phyloP scores from a whole-genome alignment of 352 stramenopile species.

The Phytophthora podocarpi region DNA sequence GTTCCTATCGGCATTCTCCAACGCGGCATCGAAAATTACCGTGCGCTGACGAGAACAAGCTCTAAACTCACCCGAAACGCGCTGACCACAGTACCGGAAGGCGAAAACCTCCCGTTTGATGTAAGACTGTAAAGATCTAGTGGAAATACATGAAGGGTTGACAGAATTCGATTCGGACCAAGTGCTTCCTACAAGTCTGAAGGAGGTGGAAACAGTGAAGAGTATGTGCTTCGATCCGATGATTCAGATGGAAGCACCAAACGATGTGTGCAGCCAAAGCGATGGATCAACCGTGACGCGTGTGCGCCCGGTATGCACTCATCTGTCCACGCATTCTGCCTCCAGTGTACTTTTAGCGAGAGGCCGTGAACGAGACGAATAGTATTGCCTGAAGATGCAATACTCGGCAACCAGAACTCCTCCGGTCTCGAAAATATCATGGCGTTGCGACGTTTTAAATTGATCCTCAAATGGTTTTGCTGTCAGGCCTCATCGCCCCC shows the following conservation, averaged over 20 bases:
- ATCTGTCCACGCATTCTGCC: constrained; percentile 6
- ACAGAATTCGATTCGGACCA: constrained; percentile 7
- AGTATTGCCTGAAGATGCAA: constrained; percentile 8
- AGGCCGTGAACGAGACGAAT: constrained; percentile 10
- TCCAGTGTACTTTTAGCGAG: constrained; percentile 14
- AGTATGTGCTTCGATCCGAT: constrained; percentile 10
- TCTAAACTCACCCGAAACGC: not conserved
- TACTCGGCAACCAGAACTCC: not conserved
- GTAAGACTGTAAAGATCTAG: not conserved
- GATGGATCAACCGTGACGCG: not conserved
- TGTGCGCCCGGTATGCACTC: constrained; percentile 2
- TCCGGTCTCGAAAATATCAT: constrained; percentile 8
- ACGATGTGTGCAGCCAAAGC: constrained; percentile 1
- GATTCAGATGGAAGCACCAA: not conserved
- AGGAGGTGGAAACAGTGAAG: constrained; percentile 4
- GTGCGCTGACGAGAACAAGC: not conserved
- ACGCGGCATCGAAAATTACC: constrained; percentile 13
- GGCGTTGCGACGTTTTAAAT: constrained; percentile 4
- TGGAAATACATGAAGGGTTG: not conserved
- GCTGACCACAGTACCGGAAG: not conserved
- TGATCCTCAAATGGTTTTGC: constrained; percentile 5
- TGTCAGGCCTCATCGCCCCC: not conserved
- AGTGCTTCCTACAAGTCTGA: not conserved
- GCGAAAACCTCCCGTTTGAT: not conserved
- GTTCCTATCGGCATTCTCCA: constrained; percentile 4